Base-by-base conservation (phyloP, 306 rosid genomes). In the Citrullus mucosospermus region DNA sequence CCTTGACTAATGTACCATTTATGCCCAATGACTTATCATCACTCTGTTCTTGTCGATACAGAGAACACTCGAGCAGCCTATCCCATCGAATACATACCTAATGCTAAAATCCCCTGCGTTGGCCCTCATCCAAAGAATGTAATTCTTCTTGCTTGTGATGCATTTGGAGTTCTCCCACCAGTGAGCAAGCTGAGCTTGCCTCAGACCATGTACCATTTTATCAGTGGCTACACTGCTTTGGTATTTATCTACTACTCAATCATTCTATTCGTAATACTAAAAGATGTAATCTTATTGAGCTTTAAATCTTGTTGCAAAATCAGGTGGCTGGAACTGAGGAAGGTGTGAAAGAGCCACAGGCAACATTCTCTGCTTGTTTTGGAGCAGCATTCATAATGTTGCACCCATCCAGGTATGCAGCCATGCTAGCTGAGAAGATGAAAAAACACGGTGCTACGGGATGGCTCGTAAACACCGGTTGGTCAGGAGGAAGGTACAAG, bases 311-410 rank as follows among this genome's bases (percentile, higher is more conserved):
- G 36, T 77, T 39, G 6, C 55, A 18, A 48, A 75, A 77, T 53
- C 77, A 93, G 97, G 98, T 93, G 77, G 97, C 97, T 36, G 97
- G 97, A 20, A 93, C 98, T 34, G 98, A 90, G 84, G 98, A 93
- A 6, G 98, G 98, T 22, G 75, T 93, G 9, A 93, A 91, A 82
- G 96, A 93, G 89, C 98, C 98, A 44, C 84, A 85, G 63, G 98
- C 97, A 78, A 93, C 98, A 25, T 93, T 91, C 82, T 93, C 97
- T 13, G 97, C 98, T 41, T 91, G 97, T 81, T 91, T 93, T 25
- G 98, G 98, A 59, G 98, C 98, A 41, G 97, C 98, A 28, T 93
- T 93, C 72, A 90, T 93, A 48, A 93, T 93, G 98, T 56, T 93
- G 81, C 97, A 91, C 84, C 97, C 97, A 4, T 90, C 97, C 43